Evolutionary conservation across 768 basidiomycete species (phyloP).

Genomic region (Tulasnella sp.): DNA sequence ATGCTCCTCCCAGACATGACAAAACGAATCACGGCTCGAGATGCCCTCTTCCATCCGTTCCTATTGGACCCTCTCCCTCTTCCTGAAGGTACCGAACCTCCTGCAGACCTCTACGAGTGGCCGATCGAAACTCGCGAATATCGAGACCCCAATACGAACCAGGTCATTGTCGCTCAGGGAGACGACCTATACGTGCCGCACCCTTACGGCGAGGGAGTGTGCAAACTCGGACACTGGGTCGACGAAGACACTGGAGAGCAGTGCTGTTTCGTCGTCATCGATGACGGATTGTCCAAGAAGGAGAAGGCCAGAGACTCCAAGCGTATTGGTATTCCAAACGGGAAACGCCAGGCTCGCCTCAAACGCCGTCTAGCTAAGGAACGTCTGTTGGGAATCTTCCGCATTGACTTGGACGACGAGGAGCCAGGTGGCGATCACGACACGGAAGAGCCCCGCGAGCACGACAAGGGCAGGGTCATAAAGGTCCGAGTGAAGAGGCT

Average conservation of each 20-base stretch:
- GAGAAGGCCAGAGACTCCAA: background rate
- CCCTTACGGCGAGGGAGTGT: constrained; percentile 54
- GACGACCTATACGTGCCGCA: constrained; percentile 61
- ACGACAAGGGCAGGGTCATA: constrained; percentile 6
- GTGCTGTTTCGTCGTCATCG: constrained; percentile 8
- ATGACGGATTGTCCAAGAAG: background rate
- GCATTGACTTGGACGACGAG: background rate
- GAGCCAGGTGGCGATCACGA: background rate
- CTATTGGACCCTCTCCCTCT: constrained; percentile 26
- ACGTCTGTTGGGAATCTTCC: background rate
- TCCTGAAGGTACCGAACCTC: constrained; percentile 20
- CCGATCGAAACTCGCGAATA: constrained; percentile 13
- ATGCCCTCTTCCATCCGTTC: constrained; percentile 72
- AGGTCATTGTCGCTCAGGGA: background rate
- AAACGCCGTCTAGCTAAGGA: background rate
- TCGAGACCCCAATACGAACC: background rate
- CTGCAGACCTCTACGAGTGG: constrained; percentile 26
- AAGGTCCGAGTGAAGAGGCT: constrained; percentile 10
- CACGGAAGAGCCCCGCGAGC: constrained; percentile 24
- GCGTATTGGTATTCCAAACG: background rate
- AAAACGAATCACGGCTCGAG: constrained; percentile 61
- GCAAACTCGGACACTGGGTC: constrained; percentile 46
- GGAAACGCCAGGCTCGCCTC: background rate
- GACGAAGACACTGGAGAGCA: constrained; percentile 47
- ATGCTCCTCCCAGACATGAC: constrained; percentile 69